These are phyloP conservation scores for Cladosporium austrohemisphaericum DNA, from an alignment of 2,329 filamentous ascomycete genomes.

Conservation along the genomic window DNA sequence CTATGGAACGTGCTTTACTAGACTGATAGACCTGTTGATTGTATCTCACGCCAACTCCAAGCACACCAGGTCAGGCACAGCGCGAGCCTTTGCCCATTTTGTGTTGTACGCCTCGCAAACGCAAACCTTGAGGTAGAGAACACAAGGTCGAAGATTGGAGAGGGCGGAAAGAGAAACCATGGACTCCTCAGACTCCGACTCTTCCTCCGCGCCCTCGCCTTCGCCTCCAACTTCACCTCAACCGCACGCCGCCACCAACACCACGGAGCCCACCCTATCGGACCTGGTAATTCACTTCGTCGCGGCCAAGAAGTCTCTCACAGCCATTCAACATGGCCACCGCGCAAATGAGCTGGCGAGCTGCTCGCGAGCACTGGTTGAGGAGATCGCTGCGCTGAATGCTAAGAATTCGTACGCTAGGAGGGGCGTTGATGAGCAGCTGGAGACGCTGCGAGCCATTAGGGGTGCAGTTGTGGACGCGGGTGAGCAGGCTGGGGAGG, in stretches of 20 bases:
- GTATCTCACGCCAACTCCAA: too few species aligned
- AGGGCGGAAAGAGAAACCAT: too few species aligned
- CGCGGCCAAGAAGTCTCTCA: slow-evolving; percentile 80
- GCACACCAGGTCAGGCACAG: too few species aligned
- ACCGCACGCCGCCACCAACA: slow-evolving; percentile 33
- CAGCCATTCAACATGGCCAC: slow-evolving; percentile 70
- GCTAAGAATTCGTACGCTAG: slow-evolving; percentile 45
- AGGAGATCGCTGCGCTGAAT: slow-evolving; percentile 71
- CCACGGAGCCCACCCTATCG: slow-evolving; percentile 56
- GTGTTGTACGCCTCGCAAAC: too few species aligned
- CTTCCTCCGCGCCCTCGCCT: slow-evolving; percentile 25
- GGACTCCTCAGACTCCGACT: slow-evolving; percentile 13
- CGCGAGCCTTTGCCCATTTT: too few species aligned
- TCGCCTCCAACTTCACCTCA: slow-evolving; percentile 41
- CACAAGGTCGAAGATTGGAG: too few species aligned
- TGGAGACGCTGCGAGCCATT: slow-evolving; percentile 42
- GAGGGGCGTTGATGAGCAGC: slow-evolving; percentile 42
- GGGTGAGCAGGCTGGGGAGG: slow-evolving; percentile 39
- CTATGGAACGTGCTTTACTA: too few species aligned
- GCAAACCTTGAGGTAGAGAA: too few species aligned
- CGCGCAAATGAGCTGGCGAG: slow-evolving; percentile 84
- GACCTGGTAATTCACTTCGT: slow-evolving; percentile 80
- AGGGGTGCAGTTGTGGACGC: slow-evolving; percentile 42
- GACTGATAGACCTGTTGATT: too few species aligned
- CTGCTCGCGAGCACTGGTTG: slow-evolving; percentile 68